Conservation (phyloP, 306 rosid genomes). For the Morella rubra region DNA sequence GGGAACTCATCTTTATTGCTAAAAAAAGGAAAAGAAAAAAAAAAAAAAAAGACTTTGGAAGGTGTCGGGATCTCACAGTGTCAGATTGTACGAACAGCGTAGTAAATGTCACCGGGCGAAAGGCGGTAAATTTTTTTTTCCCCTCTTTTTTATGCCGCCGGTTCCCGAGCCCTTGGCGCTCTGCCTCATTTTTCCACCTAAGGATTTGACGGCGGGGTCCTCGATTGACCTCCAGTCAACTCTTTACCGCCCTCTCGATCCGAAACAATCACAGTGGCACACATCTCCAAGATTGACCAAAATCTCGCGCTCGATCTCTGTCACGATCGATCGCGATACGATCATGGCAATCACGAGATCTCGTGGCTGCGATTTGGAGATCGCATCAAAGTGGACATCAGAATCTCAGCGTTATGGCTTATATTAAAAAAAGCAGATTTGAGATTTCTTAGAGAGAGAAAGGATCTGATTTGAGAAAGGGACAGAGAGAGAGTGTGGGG, state of each 20-base stretch:
- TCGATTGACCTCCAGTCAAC: conserved; percentile 52
- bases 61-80: background rate
- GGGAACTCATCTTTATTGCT: background rate
- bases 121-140: background rate
- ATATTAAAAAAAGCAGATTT: conserved; percentile 29
- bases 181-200: background rate
- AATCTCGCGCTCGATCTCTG: conserved; percentile 16
- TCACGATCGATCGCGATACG: conserved; percentile 8
- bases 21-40: background rate
- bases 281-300: conserved; percentile 44
- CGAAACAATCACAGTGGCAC: conserved; percentile 36
- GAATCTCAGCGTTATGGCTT: conserved; percentile 76
- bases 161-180: conserved; percentile 14
- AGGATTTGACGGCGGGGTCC: conserved; percentile 39
- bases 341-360: conserved; percentile 23
- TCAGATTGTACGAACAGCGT: conserved; percentile 12
- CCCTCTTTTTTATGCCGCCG: conserved; percentile 8
- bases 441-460: conserved; percentile 54
- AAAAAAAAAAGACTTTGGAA: too few relatives aligned
- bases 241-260: background rate
- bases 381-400: conserved; percentile 73
- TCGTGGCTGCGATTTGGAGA: conserved; percentile 45
- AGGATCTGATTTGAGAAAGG: conserved; percentile 73
- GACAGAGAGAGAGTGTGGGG: conserved; percentile 31
- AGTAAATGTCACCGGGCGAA: conserved; percentile 31